A percentile compares a stretch with the other conserved stretches of the same genome.
phyloP scores from a whole-genome alignment of 176 grass and related monocot genomes.

The Eremochloa ophiuroides region DNA sequence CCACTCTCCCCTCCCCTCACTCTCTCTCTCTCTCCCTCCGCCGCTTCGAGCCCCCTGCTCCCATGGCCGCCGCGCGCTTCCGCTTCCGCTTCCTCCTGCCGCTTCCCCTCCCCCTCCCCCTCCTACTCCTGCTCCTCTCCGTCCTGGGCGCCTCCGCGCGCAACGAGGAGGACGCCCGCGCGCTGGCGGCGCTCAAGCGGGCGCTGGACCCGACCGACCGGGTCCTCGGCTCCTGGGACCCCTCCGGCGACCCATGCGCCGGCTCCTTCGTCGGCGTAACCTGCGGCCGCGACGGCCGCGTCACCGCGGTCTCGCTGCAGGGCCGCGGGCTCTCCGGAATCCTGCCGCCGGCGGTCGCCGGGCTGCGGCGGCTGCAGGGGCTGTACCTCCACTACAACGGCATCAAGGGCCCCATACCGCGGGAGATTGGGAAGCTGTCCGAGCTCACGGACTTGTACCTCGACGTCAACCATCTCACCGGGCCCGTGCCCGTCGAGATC shows the following conservation, averaged over 20 bases:
- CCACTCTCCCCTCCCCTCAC: not conserved
- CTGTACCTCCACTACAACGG: constrained; percentile 95
- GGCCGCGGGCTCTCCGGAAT: constrained; percentile 72
- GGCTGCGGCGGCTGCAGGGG: constrained; percentile 57
- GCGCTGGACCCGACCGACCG: constrained; percentile 55
- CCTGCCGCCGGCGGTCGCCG: constrained; percentile 60
- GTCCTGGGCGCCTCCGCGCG: not conserved
- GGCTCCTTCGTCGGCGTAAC: constrained; percentile 60
- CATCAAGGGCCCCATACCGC: constrained; percentile 67
- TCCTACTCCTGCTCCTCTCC: not conserved
- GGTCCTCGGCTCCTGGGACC: constrained; percentile 65
- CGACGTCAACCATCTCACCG: constrained; percentile 71
- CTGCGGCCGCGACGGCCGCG: constrained; percentile 59
- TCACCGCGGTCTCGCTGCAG: constrained; percentile 73
- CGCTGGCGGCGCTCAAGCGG: constrained; percentile 57
- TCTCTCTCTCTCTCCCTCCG: not conserved
- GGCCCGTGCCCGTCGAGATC: constrained; percentile 66
- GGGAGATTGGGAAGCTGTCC: constrained; percentile 63
- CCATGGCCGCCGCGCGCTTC: constrained; percentile 24
- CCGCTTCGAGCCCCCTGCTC: not conserved
- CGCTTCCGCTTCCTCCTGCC: not conserved
- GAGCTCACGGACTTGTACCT: constrained; percentile 81
- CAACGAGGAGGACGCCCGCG: constrained; percentile 30
- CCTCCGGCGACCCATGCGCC: constrained; percentile 46
- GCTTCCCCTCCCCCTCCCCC: not conserved